Conservation (phyloP, 768 basidiomycete genomes). For the Boletus pseudo-olivaceus region DNA sequence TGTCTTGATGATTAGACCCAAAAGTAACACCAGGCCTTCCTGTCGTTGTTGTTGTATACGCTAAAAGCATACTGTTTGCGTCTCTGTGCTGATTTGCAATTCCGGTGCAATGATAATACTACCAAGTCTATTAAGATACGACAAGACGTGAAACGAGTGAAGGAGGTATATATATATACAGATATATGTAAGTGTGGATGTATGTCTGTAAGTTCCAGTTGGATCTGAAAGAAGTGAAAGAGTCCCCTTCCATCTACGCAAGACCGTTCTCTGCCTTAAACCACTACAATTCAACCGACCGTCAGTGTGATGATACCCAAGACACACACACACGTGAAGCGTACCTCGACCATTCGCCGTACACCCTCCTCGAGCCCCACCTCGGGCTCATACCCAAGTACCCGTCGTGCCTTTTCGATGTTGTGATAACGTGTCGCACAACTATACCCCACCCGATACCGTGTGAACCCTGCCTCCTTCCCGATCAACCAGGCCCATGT, state of each 20-base stretch:
- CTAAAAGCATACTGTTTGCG: too few species aligned
- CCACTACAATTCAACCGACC: constrained; percentile 11
- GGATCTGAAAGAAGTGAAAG: neutral
- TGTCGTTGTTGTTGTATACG: too few species aligned
- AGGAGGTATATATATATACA: constrained; percentile 6
- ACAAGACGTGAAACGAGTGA: neutral
- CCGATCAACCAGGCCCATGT: constrained; percentile 69
- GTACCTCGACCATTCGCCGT: constrained; percentile 68
- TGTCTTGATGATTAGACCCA: too few species aligned
- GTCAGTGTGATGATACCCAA: neutral
- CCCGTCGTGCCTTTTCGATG: constrained; percentile 86
- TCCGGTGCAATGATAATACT: too few species aligned
- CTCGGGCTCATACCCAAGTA: constrained; percentile 91
- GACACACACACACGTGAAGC: constrained; percentile 19
- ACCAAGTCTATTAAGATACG: neutral
- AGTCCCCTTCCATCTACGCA: constrained; percentile 8
- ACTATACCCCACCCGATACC: constrained; percentile 76
- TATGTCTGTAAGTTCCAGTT: neutral
- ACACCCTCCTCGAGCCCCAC: constrained; percentile 89
- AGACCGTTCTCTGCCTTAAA: constrained; percentile 32
- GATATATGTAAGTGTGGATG: neutral
- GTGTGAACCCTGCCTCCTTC: constrained; percentile 81
- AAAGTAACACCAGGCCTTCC: too few species aligned
- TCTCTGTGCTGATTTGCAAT: too few species aligned
- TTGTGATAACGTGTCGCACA: constrained; percentile 86